These are phyloP conservation scores for Physcia stellaris DNA, from an alignment of 495 filamentous ascomycete genomes.

Conservation along the genomic window DNA sequence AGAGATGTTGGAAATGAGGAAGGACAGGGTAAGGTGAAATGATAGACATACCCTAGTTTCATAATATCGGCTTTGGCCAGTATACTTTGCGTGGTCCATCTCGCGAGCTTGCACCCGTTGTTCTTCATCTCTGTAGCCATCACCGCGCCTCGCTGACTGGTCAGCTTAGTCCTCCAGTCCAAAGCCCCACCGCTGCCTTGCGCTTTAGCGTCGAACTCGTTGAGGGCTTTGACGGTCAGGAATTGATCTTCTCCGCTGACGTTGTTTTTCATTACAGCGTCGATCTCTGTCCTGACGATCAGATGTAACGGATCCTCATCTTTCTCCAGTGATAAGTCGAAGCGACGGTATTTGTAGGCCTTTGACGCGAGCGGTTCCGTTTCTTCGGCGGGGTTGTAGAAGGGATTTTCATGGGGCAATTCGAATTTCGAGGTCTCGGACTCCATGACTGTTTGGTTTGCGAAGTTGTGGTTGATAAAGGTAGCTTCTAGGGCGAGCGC, in stretches of 20 bases:
- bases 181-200: slow-evolving; percentile 86
- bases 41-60: slow-evolving; percentile 70
- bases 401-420: slow-evolving; percentile 83
- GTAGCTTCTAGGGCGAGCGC: slow-evolving; percentile 93
- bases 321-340: slow-evolving; percentile 84
- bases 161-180: slow-evolving; percentile 91
- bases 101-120: slow-evolving; percentile 92
- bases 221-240: slow-evolving; percentile 86
- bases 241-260: slow-evolving; percentile 79
- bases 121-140: slow-evolving; percentile 99
- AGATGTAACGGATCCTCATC: slow-evolving; percentile 84
- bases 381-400: slow-evolving; percentile 90
- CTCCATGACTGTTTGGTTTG: slow-evolving; percentile 83
- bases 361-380: slow-evolving; percentile 86
- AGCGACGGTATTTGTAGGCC: slow-evolving; percentile 94
- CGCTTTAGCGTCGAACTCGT: slow-evolving; percentile 97
- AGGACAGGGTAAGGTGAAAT: neutral
- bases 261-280: slow-evolving; percentile 88
- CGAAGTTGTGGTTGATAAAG: slow-evolving; percentile 99
- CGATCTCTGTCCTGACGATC: slow-evolving; percentile 89
- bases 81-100: slow-evolving; percentile 94
- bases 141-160: slow-evolving; percentile 84
- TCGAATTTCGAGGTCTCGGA: slow-evolving; percentile 59
- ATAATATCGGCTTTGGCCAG: slow-evolving; percentile 90
- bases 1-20: slow-evolving; percentile 12